Evolutionary conservation across 495 filamentous ascomycete species (phyloP).

Genomic region (Aspergillus ostianus): DNA sequence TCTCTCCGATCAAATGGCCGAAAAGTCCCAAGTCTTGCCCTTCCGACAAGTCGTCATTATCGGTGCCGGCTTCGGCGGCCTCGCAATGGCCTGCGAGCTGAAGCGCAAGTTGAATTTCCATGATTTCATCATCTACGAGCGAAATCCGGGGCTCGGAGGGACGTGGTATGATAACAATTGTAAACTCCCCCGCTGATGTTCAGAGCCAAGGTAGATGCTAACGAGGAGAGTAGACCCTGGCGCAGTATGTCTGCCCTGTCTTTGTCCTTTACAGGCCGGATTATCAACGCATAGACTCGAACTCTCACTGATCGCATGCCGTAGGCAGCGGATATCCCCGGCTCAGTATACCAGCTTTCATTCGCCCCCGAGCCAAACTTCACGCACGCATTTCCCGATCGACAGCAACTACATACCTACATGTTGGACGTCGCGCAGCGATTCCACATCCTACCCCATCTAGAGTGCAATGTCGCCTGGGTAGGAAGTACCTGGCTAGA

Average conservation of each 20-base stretch:
- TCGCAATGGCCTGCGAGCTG: constrained; percentile 28
- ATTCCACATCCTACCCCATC: neutral
- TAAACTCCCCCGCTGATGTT: neutral
- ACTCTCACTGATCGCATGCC: too few species aligned
- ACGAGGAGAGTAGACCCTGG: neutral
- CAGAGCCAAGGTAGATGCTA: neutral
- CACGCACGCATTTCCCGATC: constrained; percentile 21
- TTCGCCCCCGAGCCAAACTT: constrained; percentile 29
- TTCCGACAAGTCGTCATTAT: constrained; percentile 23
- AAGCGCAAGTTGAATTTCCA: constrained; percentile 18
- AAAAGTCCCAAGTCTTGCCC: neutral
- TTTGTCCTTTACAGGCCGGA: too few species aligned
- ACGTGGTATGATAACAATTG: constrained; percentile 21
- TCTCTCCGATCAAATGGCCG: neutral
- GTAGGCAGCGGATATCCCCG: constrained; percentile 31
- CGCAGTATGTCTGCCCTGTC: neutral
- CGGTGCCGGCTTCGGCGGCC: constrained; percentile 28
- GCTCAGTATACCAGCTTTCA: constrained; percentile 27
- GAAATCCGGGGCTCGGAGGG: constrained; percentile 23
- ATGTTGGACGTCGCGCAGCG: neutral
- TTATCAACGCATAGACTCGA: too few species aligned
- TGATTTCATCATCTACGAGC: constrained; percentile 30
- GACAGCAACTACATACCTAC: neutral
- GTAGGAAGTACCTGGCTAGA: neutral
- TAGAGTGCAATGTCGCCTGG: neutral